Evolutionary conservation across 208 protist genomes (phyloP), one percentile per base, ranked within the genome.

Genomic region (Trypanosoma lewisi): DNA sequence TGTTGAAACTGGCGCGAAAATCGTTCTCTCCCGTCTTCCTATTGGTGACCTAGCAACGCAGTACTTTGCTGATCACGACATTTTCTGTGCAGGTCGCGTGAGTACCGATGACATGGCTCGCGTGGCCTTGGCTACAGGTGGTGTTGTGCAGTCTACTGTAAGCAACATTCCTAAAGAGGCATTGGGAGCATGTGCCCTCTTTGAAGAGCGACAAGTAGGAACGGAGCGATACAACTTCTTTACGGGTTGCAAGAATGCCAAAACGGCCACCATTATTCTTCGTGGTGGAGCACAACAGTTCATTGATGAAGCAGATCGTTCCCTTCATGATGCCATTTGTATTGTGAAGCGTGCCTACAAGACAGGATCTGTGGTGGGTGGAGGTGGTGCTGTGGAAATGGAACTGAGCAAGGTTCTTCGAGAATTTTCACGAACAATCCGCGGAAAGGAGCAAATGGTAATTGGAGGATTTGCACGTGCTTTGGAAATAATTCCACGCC

Each of bases 31-130:
- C 9, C 91, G 93, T 36, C 88, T 99, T 27, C 94, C 99, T 23
- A 99, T 99, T 78, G 99, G 99, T 64, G 99, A 99, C 82, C 76
- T 99, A 28, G 99, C 99, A 1, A 99, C 99, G 36, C 99, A 99
- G 88, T 99, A 98, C 89, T 99, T 99, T 87, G 98, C 98, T n/a
- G 99, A 99, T 78, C 80, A 95, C 50, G 89, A 97, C 59, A 93
- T 99, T 50, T 99, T 99, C 87, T 99, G 98, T 83, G 99, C 99
- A 28, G 99, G 99, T 39, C 96, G 99, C 67, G 99, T 99, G 7
- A 68, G 96, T 21, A 83, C 96, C 14, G 98, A 98, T 63, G 98
- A 98, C 71, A 87, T 98, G 79, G 83, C 73, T 39, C 86, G 98
- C 53, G 96, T 99, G 16, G 85, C 84, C 34, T 93, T 98, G 70